Evolutionary conservation across 2,329 filamentous ascomycete species (phyloP), one percentile per base, ranked within the genome.

Genomic region (Claviceps cyperi): DNA sequence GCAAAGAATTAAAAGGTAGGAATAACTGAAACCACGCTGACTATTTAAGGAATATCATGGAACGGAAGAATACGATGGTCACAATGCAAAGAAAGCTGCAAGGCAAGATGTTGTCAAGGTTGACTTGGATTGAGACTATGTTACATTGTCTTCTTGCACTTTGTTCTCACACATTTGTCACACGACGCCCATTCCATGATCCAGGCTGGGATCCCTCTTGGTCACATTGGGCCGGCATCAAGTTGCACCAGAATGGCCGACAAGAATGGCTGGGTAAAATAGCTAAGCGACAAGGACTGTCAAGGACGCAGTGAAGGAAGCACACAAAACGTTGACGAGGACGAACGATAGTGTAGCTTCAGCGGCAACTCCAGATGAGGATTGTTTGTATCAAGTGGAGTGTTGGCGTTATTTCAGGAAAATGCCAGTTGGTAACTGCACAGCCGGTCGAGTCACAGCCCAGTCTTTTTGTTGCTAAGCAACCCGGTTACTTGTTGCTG

Each of bases 11-110:
- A 5, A 38, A 28, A 45, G 43, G 48, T 49, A 49, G 41, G 48
- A 21, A 44, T 15, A 45, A 32, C 15, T 45, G 48, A 39, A 45
- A 24, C 22, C 21, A n/a, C 32, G n/a, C 48, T 49, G 45, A 49
- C 41, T 35, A 32, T 35, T 3, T 7, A 38, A 38, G 35, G 21
- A 49, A 3, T 45, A n/a, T 45, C 21, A 21, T 28, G 48, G 43
- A 44, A 24, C 21, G 22, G 21, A 13, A 9, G n/a, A n/a, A 19
- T 5, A 21, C 19, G 38, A 22, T 37, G 4, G n/a, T 36, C 24
- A 43, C 8, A 15, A 17, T 11, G n/a, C 8, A 17, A 24, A 47
- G 15, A 24, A 47, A 38, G 32, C 11, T 9, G 15, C 19, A 39
- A 24, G 15, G 21, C 22, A 35, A 15, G 37, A 28, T 15, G 19